These are phyloP conservation scores for Penicillium sp. DNA, from an alignment of 2,329 filamentous ascomycete genomes.

Conservation along the genomic window DNA sequence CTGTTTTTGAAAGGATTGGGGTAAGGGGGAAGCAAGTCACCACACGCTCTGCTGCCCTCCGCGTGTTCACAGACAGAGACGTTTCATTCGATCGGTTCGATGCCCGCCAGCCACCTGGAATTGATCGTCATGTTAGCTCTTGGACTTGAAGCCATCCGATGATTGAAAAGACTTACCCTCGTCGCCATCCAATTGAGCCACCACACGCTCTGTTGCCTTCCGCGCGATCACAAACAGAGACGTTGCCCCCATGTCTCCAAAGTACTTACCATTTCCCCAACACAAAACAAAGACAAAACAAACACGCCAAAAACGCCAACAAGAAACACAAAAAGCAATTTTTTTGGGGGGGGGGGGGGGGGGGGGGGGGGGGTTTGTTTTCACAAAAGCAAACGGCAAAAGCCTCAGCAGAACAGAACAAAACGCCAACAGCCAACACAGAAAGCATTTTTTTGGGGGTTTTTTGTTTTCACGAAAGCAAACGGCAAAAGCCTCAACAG, in stretches of 20 bases:
- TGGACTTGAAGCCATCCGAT: neutral
- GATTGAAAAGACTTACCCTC: neutral
- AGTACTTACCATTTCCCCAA: neutral
- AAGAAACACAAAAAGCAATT: neutral
- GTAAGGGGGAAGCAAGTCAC: neutral
- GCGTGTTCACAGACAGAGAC: neutral
- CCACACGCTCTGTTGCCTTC: neutral
- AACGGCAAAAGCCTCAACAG: constrained; percentile 6
- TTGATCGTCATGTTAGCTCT: neutral
- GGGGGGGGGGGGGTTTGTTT: neutral
- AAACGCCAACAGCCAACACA: neutral
- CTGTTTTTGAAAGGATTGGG: neutral
- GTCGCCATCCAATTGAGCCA: neutral
- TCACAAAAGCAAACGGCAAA: constrained; percentile 3
- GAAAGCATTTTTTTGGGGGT: neutral
- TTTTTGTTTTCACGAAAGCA: neutral
- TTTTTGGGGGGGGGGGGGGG: neutral
- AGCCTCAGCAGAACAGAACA: neutral
- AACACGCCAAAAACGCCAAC: neutral
- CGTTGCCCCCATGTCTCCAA: neutral
- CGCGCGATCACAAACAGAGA: neutral
- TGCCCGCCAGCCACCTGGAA: neutral
- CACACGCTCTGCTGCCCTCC: neutral
- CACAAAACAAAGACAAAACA: neutral
- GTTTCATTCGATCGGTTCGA: neutral